Conservation (phyloP, 345 rosid genomes). For the Linum lewisii region DNA sequence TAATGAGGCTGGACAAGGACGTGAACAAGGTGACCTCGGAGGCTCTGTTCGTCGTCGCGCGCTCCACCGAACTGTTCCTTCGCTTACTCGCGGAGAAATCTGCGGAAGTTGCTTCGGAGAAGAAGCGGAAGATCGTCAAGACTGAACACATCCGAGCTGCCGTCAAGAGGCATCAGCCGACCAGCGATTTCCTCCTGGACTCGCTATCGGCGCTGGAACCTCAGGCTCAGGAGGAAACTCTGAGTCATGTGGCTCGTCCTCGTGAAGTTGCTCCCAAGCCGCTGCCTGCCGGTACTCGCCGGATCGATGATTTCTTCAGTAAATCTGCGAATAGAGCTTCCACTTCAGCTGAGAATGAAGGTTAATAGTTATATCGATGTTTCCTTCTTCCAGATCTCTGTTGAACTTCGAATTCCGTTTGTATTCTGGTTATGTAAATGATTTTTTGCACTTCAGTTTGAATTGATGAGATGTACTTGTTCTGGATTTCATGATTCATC, state of each 20-base stretch:
- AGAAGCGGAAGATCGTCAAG: constrained; percentile 64
- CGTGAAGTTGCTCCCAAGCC: constrained; percentile 22
- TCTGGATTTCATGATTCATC: no score
- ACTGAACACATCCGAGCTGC: constrained; percentile 59
- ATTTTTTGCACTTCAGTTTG: no score
- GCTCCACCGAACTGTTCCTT: constrained; percentile 64
- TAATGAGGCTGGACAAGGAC: constrained; percentile 80
- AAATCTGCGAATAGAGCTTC: constrained; percentile 26
- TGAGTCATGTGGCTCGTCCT: constrained; percentile 16
- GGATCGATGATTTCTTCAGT: constrained; percentile 58
- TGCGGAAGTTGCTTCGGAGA: constrained; percentile 38
- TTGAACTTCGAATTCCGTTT: no score
- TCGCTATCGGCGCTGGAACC: constrained; percentile 51
- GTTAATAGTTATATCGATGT: constrained; percentile 17
- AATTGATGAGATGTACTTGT: no score
- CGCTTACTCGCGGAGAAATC: constrained; percentile 65
- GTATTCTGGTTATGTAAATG: no score
- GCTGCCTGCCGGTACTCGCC: constrained; percentile 40
- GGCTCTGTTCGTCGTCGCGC: constrained; percentile 51
- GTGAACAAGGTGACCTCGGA: constrained; percentile 80
- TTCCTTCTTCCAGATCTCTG: neutral
- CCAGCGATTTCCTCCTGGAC: constrained; percentile 73
- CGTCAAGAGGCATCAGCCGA: constrained; percentile 66
- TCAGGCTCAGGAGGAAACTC: constrained; percentile 20
- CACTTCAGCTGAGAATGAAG: constrained; percentile 19